A percentile compares a stretch with the other conserved stretches of the same genome.
These are phyloP conservation scores for Pyrenula massariospora DNA, from an alignment of 495 filamentous ascomycete species.

Conservation along the genomic window DNA sequence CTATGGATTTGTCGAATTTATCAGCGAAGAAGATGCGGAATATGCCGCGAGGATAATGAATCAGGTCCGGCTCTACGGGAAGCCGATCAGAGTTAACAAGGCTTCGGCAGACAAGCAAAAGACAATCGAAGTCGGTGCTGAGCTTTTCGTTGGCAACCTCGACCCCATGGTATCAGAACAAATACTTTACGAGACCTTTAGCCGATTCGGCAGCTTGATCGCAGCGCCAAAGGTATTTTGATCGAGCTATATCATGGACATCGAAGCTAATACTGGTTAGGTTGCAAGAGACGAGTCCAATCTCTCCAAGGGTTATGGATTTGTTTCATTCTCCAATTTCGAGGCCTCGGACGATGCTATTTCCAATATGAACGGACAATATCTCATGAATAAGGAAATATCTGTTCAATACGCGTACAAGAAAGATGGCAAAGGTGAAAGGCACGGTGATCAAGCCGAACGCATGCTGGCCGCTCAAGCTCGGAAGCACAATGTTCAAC, in stretches of 20 bases:
- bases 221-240: slow-evolving; percentile 60
- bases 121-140: slow-evolving; percentile 87
- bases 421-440: slow-evolving; percentile 95
- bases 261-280: slow-evolving; percentile 23
- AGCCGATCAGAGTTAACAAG: slow-evolving; percentile 96
- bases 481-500: slow-evolving; percentile 83
- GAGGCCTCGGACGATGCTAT: slow-evolving; percentile 91
- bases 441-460: slow-evolving; percentile 91
- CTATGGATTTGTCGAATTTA: slow-evolving; percentile 98
- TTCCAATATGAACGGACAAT: slow-evolving; percentile 89
- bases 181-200: slow-evolving; percentile 93
- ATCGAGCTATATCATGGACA: not conserved
- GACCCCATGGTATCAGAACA: slow-evolving; percentile 94
- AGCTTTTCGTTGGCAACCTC: slow-evolving; percentile 93
- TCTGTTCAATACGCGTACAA: slow-evolving; percentile 98
- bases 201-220: slow-evolving; percentile 78
- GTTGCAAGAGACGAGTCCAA: slow-evolving; percentile 86
- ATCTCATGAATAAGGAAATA: slow-evolving; percentile 91
- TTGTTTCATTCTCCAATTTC: slow-evolving; percentile 88
- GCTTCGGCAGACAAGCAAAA: slow-evolving; percentile 94
- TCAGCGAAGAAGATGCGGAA: slow-evolving; percentile 89
- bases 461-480: slow-evolving; percentile 85
- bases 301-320: slow-evolving; percentile 91
- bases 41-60: slow-evolving; percentile 98
- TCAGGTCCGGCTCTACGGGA: slow-evolving; percentile 82